Evolutionary conservation across 805 yeast species (phyloP).

Genomic region (Metschnikowia hibisci): DNA sequence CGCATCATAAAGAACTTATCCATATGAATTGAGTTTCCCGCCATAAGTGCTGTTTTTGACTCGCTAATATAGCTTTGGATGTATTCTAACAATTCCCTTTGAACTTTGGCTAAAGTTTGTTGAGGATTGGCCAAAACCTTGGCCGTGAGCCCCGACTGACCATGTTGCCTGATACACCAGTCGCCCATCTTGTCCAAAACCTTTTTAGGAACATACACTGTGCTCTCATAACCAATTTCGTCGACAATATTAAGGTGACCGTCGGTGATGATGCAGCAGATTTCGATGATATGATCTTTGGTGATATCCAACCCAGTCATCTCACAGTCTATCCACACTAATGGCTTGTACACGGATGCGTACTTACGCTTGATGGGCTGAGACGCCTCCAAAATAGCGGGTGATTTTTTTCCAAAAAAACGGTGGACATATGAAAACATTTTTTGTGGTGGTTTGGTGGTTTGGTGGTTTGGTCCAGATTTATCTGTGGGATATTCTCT

Average conservation of each 20-base stretch:
- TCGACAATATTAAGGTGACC: constrained; percentile 71
- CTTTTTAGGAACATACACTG: constrained; percentile 62
- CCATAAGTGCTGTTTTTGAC: constrained; percentile 62
- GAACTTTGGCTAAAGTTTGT: constrained; percentile 58
- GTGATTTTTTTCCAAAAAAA: constrained; percentile 8
- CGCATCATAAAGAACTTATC: constrained; percentile 79
- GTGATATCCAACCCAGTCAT: constrained; percentile 93
- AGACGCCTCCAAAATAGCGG: constrained; percentile 12
- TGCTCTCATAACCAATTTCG: constrained; percentile 71
- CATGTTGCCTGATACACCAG: constrained; percentile 88
- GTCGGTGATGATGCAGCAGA: constrained; percentile 88
- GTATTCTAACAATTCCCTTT: constrained; percentile 60
- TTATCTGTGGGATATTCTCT: neutral
- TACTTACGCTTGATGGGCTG: constrained; percentile 10
- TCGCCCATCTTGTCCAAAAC: constrained; percentile 71
- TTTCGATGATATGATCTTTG: constrained; percentile 81
- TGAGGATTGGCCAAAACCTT: constrained; percentile 54
- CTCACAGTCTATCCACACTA: constrained; percentile 97
- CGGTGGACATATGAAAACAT: constrained; percentile 15
- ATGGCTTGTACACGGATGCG: constrained; percentile 26
- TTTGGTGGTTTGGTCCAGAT: neutral
- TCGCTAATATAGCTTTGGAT: constrained; percentile 51
- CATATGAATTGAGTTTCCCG: constrained; percentile 91
- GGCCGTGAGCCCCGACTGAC: constrained; percentile 68
- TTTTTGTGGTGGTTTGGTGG: no score